A percentile compares a stretch with the other conserved stretches of the same genome.
These are phyloP conservation scores for Globisporangium takayamanum DNA, from an alignment of 352 stramenopile species.

Conservation along the genomic window DNA sequence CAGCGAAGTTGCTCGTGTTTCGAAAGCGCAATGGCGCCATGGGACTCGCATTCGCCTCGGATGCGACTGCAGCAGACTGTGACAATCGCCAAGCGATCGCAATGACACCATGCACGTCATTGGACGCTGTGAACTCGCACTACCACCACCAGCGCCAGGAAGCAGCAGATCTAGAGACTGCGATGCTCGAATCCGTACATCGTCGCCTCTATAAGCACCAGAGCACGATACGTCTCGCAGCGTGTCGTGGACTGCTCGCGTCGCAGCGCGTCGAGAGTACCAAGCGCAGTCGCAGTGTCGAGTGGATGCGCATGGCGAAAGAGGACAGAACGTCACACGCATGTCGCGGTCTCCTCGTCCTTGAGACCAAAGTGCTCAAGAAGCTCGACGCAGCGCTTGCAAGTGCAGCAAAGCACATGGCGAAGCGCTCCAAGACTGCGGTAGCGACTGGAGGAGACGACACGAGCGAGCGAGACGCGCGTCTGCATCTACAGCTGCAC, in stretches of 20 bases:
- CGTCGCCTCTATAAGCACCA: slow-evolving; percentile 44
- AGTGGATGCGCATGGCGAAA: slow-evolving; percentile 51
- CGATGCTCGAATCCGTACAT: slow-evolving; percentile 8
- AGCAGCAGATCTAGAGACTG: slow-evolving; percentile 3
- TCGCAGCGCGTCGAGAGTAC: background rate
- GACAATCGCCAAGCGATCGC: background rate
- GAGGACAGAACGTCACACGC: slow-evolving; percentile 42
- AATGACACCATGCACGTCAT: background rate
- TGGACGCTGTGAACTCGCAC: background rate
- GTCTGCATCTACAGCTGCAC: slow-evolving; percentile 13
- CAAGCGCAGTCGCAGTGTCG: slow-evolving; percentile 5
- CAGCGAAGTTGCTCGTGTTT: slow-evolving; percentile 23
- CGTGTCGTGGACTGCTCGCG: slow-evolving; percentile 4
- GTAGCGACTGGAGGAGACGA: background rate
- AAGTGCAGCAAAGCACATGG: slow-evolving; percentile 15
- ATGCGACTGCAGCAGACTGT: background rate
- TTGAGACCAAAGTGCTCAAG: slow-evolving; percentile 32
- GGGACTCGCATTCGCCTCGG: background rate
- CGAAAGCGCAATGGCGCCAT: slow-evolving; percentile 26
- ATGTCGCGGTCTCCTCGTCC: slow-evolving; percentile 31
- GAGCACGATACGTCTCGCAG: slow-evolving; percentile 17
- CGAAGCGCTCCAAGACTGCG: slow-evolving; percentile 9
- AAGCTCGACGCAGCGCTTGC: slow-evolving; percentile 21
- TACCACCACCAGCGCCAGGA: background rate
- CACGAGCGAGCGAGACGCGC: background rate